phyloP scores from a whole-genome alignment of 768 basidiomycete species.

The Naganishia friedmannii region DNA sequence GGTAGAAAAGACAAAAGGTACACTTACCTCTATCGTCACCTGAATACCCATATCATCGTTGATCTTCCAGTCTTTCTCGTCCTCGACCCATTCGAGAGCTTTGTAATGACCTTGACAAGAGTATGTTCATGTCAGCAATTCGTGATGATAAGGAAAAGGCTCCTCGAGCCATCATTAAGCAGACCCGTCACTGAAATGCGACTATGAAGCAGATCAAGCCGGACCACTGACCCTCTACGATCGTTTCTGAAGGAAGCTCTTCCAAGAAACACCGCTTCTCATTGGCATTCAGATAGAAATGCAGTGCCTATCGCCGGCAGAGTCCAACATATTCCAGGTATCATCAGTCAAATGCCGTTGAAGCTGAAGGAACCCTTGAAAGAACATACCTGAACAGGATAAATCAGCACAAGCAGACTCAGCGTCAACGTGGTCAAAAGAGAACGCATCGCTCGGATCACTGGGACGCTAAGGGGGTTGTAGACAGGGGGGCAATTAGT shows the following conservation, averaged over 20 bases:
- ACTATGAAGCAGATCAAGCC: not conserved
- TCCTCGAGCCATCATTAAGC: not conserved
- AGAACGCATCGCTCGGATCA: not conserved
- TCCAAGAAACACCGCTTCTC: conserved; percentile 94
- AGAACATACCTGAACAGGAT: conserved; percentile 13
- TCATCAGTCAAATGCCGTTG: not conserved
- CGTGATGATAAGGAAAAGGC: not conserved
- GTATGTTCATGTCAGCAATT: not conserved
- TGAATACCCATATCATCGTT: conserved; percentile 80
- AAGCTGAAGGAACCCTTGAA: not conserved
- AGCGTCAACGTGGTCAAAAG: conserved; percentile 8
- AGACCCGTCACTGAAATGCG: no score
- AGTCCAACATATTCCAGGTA: not conserved
- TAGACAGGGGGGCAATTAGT: not conserved
- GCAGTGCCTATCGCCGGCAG: conserved; percentile 60
- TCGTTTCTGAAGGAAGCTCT: conserved; percentile 90
- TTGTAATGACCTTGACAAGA: conserved; percentile 72
- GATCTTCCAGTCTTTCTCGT: conserved; percentile 63
- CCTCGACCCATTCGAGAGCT: conserved; percentile 85
- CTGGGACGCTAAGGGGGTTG: not conserved
- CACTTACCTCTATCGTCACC: conserved; percentile 80
- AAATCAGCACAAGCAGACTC: conserved; percentile 11
- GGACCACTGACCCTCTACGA: conserved; percentile 72
- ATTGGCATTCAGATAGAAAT: conserved; percentile 93
- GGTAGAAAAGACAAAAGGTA: conserved; percentile 5